Evolutionary conservation across 441 rosid genomes (phyloP).

Genomic region (Biscutella laevigata): DNA sequence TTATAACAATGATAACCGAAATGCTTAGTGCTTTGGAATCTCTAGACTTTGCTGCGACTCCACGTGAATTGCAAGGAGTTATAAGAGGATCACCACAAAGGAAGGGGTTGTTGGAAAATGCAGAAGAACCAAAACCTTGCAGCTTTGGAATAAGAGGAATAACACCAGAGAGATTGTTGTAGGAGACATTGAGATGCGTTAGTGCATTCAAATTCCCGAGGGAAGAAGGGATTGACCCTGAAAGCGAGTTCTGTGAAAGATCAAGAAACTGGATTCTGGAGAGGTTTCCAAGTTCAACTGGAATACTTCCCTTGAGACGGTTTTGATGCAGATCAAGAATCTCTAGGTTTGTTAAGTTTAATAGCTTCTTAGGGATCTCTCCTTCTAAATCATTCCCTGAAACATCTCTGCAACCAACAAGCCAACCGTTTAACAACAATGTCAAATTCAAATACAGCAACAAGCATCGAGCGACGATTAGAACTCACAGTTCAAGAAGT

Average conservation of each 20-base stretch:
- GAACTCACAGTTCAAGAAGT: slow-evolving; percentile 78
- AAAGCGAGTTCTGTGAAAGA: slow-evolving; percentile 60
- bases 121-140: slow-evolving; percentile 52
- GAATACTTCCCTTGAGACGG: slow-evolving; percentile 64
- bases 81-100: slow-evolving; percentile 73
- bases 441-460: background rate
- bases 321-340: slow-evolving; percentile 66
- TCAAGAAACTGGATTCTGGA: slow-evolving; percentile 49
- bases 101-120: slow-evolving; percentile 57
- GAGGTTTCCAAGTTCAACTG: slow-evolving; percentile 52
- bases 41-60: slow-evolving; percentile 26
- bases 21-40: slow-evolving; percentile 47
- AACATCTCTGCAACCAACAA: slow-evolving; percentile 60
- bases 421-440: slow-evolving; percentile 1
- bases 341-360: slow-evolving; percentile 61
- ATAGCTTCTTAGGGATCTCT: slow-evolving; percentile 48
- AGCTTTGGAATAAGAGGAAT: slow-evolving; percentile 44
- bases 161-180: slow-evolving; percentile 63
- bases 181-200: slow-evolving; percentile 54
- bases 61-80: slow-evolving; percentile 36
- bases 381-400: slow-evolving; percentile 71
- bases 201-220: slow-evolving; percentile 46
- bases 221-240: slow-evolving; percentile 62
- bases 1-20: slow-evolving; percentile 75
- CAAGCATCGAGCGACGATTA: background rate